These are phyloP conservation scores for Exophiala aquamarina DNA, from an alignment of 2,329 filamentous ascomycete species.

Conservation along the genomic window DNA sequence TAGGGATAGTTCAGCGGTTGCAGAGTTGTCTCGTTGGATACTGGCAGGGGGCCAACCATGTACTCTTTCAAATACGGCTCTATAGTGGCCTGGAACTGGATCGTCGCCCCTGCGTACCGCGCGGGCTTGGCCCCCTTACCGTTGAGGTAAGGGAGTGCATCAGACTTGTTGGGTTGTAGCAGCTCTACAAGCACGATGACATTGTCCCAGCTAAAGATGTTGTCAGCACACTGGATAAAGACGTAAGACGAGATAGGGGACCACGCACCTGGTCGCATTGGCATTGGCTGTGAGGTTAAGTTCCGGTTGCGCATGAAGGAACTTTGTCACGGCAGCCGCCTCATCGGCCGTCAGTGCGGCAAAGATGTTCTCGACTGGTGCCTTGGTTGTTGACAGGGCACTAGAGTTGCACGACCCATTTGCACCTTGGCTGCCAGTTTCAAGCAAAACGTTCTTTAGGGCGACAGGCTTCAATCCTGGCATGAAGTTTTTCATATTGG, in stretches of 20 bases:
- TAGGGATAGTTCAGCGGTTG: not conserved
- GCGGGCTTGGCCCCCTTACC: too few species aligned
- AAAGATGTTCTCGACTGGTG: constrained; percentile 16
- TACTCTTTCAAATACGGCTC: too few species aligned
- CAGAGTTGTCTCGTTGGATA: too few species aligned
- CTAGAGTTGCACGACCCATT: not conserved
- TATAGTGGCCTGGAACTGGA: too few species aligned
- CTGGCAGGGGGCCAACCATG: too few species aligned
- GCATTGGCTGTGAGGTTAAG: constrained; percentile 15
- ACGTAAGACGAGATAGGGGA: not conserved
- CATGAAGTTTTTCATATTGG: constrained; percentile 1
- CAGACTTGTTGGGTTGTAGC: not conserved
- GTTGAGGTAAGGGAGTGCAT: too few species aligned
- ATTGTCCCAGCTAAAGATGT: constrained; percentile 2
- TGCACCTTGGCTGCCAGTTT: not conserved
- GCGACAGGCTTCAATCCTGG: not conserved
- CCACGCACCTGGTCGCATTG: constrained; percentile 7
- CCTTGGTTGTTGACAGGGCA: constrained; percentile 1
- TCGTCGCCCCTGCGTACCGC: too few species aligned
- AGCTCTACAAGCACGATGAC: constrained; percentile 5
- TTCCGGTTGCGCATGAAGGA: constrained; percentile 10
- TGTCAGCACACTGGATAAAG: not conserved
- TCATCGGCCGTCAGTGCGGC: constrained; percentile 8
- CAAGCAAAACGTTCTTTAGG: not conserved
- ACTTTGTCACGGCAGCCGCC: constrained; percentile 13